These are phyloP conservation scores for Tricharina praecox DNA, from an alignment of 495 filamentous ascomycete species.

Conservation along the genomic window DNA sequence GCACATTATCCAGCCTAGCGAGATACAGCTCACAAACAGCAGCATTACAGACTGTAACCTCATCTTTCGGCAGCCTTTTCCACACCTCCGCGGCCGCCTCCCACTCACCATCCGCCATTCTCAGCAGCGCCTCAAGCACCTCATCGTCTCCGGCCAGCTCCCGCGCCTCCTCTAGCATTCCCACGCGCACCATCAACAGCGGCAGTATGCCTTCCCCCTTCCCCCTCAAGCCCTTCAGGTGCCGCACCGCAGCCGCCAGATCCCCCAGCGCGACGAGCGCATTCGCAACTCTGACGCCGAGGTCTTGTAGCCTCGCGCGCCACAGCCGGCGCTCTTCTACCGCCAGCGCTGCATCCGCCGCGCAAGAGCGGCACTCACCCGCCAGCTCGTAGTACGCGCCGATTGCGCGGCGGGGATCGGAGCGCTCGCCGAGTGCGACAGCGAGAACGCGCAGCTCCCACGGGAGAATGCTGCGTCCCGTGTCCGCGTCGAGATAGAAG, in stretches of 20 bases:
- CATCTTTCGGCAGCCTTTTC: conserved; percentile 37
- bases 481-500: conserved; percentile 43
- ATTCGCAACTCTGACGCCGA: conserved; percentile 63
- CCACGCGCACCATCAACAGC: conserved; percentile 56
- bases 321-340: conserved; percentile 39
- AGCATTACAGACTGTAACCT: conserved; percentile 60
- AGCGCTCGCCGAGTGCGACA: conserved; percentile 59
- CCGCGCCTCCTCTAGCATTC: conserved; percentile 30
- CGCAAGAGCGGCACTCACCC: conserved; percentile 46
- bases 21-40: conserved; percentile 71
- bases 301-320: conserved; percentile 49
- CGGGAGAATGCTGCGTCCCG: conserved; percentile 47
- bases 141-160: conserved; percentile 21
- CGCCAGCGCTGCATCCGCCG: conserved; percentile 17
- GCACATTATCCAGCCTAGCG: conserved; percentile 59
- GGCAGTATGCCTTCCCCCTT: conserved; percentile 33
- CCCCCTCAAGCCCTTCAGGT: conserved; percentile 32
- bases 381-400: conserved; percentile 79
- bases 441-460: conserved; percentile 74
- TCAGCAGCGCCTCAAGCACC: conserved; percentile 46
- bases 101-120: conserved; percentile 66
- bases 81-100: conserved; percentile 44
- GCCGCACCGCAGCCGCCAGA: conserved; percentile 51
- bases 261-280: conserved; percentile 85
- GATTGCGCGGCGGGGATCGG: conserved; percentile 71